phyloP scores from a whole-genome alignment of 306 rosid genomes.

The Rubus idaeus region DNA sequence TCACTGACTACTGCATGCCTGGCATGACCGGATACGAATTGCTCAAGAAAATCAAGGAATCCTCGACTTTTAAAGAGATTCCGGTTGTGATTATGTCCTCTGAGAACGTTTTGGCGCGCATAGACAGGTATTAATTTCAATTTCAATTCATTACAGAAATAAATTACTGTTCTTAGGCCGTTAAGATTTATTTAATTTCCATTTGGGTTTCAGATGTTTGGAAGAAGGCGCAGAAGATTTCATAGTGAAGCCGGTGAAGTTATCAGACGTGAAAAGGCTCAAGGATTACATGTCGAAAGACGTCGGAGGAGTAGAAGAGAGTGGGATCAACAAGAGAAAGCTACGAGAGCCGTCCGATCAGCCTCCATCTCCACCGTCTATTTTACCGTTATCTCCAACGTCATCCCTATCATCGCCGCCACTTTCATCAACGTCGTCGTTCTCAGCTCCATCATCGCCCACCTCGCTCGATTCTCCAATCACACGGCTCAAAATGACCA shows the following conservation, averaged over 20 bases:
- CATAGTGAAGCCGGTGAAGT: constrained; percentile 91
- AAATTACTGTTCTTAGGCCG: background rate
- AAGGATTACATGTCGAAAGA: constrained; percentile 55
- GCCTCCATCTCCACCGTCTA: constrained; percentile 57
- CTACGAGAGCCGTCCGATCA: constrained; percentile 47
- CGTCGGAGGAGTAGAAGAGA: constrained; percentile 27
- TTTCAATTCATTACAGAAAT: background rate
- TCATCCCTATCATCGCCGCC: constrained; percentile 33
- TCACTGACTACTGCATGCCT: constrained; percentile 98
- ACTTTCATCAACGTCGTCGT: constrained; percentile 14
- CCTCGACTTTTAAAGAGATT: constrained; percentile 63
- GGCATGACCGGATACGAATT: constrained; percentile 96
- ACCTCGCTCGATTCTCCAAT: constrained; percentile 57
- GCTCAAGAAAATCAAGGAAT: constrained; percentile 91
- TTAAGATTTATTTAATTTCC: background rate
- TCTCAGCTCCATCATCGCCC: constrained; percentile 49
- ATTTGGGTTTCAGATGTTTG: constrained; percentile 51
- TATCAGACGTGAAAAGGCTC: constrained; percentile 80
- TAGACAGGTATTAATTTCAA: constrained; percentile 53
- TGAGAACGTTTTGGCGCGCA: constrained; percentile 86
- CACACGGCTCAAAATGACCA: constrained; percentile 73
- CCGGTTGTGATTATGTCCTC: constrained; percentile 99
- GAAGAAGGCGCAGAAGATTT: constrained; percentile 99
- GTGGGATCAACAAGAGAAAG: constrained; percentile 67
- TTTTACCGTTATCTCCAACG: constrained; percentile 32